Evolutionary conservation across 768 basidiomycete genomes (phyloP).

Genomic region (Rhizopogon roseolus): DNA sequence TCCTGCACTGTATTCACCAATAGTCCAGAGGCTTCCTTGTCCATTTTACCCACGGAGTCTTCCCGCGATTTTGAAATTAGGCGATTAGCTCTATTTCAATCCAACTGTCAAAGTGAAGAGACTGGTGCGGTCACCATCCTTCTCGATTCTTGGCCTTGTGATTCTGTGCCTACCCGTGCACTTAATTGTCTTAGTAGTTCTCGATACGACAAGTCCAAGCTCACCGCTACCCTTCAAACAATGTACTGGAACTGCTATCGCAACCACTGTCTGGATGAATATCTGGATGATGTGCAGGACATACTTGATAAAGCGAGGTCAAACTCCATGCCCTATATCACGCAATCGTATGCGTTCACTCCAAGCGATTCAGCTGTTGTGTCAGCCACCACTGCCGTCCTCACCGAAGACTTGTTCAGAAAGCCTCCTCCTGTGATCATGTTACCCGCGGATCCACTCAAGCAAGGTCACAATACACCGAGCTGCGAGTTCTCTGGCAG

Average conservation of each 20-base stretch:
- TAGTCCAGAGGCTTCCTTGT: slow-evolving; percentile 4
- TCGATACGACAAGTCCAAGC: not conserved
- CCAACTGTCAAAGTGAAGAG: not conserved
- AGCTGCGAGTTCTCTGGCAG: not conserved
- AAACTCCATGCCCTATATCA: not conserved
- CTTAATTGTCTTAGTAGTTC: not conserved
- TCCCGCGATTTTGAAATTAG: not conserved
- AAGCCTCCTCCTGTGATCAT: not conserved
- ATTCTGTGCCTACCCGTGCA: not conserved
- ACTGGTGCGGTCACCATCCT: not conserved
- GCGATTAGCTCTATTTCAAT: not conserved
- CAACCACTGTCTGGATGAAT: slow-evolving; percentile 7
- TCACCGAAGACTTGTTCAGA: not conserved
- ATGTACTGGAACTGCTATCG: slow-evolving; percentile 12
- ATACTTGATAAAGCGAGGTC: not conserved
- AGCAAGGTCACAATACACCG: not conserved
- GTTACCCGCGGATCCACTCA: not conserved
- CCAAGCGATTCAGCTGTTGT: not conserved
- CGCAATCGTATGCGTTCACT: not conserved
- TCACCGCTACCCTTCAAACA: not conserved
- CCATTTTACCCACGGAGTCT: not conserved
- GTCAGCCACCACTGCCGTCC: not conserved
- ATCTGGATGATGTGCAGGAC: slow-evolving; percentile 9
- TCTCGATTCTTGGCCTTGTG: slow-evolving; percentile 11
- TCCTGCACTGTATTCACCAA: not conserved